Conservation (phyloP, 202 grass and related monocot genomes). For the Setaria viridis region DNA sequence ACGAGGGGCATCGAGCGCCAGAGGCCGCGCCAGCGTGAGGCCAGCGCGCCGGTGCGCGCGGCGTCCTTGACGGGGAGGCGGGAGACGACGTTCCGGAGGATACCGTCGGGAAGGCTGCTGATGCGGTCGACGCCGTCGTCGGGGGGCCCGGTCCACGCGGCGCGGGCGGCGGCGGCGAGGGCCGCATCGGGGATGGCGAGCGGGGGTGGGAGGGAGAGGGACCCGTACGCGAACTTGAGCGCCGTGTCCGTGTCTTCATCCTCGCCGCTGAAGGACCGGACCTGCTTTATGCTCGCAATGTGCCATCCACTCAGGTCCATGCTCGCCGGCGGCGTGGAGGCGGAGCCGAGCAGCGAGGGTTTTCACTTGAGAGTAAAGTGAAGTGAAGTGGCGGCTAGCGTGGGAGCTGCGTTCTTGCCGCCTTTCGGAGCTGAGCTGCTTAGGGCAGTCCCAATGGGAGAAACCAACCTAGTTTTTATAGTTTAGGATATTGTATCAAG, state of each 20-base stretch:
- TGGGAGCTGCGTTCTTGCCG: no score
- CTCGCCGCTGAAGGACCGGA: not conserved
- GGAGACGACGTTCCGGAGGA: constrained; percentile 52
- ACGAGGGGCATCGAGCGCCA: constrained; percentile 48
- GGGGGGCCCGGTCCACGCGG: not conserved
- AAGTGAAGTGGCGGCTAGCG: not conserved
- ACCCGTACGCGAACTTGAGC: not conserved
- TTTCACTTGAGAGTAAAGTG: no score
- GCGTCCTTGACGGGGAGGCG: constrained; percentile 50
- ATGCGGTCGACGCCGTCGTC: not conserved
- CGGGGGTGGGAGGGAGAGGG: not conserved
- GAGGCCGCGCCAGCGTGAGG: constrained; percentile 46
- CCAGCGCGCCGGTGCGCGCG: constrained; percentile 45
- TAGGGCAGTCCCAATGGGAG: not conserved
- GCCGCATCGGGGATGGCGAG: not conserved
- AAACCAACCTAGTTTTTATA: no score
- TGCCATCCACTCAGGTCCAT: constrained; percentile 1
- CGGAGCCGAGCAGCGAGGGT: not conserved
- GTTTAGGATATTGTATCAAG: no score
- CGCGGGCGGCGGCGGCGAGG: not conserved
- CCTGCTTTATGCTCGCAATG: not conserved
- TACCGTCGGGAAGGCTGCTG: constrained; percentile 32
- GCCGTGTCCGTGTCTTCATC: not conserved
- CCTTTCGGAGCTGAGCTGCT: not conserved
- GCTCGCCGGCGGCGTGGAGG: constrained; percentile 16